phyloP scores from a whole-genome alignment of 108 stramenopile species.

The Pseudonitzschia delicatissima region DNA sequence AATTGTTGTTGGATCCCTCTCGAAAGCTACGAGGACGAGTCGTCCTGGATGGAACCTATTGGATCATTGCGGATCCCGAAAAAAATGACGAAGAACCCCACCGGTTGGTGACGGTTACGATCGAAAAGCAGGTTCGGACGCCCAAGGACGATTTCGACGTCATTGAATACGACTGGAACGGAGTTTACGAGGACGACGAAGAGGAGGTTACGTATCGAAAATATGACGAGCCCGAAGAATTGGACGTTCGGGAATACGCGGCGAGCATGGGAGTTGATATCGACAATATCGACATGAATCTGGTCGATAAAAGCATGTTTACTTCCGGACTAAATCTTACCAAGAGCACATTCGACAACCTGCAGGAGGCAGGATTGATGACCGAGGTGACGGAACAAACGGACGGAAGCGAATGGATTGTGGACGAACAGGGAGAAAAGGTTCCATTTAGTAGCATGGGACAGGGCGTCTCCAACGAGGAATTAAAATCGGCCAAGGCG shows the following conservation, averaged over 20 bases:
- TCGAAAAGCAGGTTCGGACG: slow-evolving; percentile 57
- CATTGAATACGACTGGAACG: slow-evolving; percentile 83
- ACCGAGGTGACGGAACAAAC: slow-evolving; percentile 72
- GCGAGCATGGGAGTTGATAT: slow-evolving; percentile 80
- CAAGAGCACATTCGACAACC: slow-evolving; percentile 47
- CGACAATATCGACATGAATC: slow-evolving; percentile 84
- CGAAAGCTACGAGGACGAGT: slow-evolving; percentile 63
- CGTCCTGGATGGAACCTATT: slow-evolving; percentile 76
- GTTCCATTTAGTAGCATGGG: slow-evolving; percentile 45
- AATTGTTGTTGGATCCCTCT: slow-evolving; percentile 55
- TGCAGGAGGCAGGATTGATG: slow-evolving; percentile 58
- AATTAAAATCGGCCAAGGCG: slow-evolving; percentile 22
- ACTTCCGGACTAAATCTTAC: slow-evolving; percentile 68
- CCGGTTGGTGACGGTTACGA: slow-evolving; percentile 59
- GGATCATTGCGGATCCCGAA: slow-evolving; percentile 62
- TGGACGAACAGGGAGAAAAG: slow-evolving; percentile 33
- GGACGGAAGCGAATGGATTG: slow-evolving; percentile 66
- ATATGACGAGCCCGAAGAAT: slow-evolving; percentile 75
- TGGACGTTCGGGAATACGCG: slow-evolving; percentile 80
- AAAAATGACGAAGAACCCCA: background rate
- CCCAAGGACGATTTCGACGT: slow-evolving; percentile 60
- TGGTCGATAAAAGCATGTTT: slow-evolving; percentile 87
- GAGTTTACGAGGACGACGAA: slow-evolving; percentile 69
- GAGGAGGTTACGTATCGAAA: slow-evolving; percentile 60
- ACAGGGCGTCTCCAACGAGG: slow-evolving; percentile 36